These are phyloP conservation scores for Corynespora cassiicola DNA, from an alignment of 2,329 filamentous ascomycete species.

Conservation along the genomic window DNA sequence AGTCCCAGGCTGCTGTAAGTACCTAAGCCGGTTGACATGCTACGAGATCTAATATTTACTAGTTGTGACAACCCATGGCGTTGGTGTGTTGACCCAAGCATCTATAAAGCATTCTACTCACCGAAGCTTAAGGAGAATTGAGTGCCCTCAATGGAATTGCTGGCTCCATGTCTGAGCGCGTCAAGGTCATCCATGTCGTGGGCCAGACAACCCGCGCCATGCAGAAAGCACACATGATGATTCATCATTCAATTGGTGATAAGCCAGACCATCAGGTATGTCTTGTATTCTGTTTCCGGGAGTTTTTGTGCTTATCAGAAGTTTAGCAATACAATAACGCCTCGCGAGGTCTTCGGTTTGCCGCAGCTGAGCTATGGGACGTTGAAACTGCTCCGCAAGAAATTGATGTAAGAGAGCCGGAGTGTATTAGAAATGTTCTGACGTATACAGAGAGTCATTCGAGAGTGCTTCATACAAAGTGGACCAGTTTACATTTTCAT, in stretches of 20 bases:
- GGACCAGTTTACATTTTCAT: slow-evolving; percentile 54
- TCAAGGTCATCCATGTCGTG: slow-evolving; percentile 55
- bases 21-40: too few relatives aligned
- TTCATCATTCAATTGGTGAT: slow-evolving; percentile 53
- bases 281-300: too few relatives aligned
- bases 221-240: slow-evolving; percentile 53
- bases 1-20: slow-evolving; percentile 47
- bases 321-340: slow-evolving; percentile 51
- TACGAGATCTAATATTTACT: slow-evolving; percentile 24
- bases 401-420: slow-evolving; percentile 41
- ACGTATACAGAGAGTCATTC: slow-evolving; percentile 40
- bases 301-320: too few relatives aligned
- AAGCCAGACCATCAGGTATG: slow-evolving; percentile 47
- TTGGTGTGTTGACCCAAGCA: slow-evolving; percentile 47
- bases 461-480: slow-evolving; percentile 51
- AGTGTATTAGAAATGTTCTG: slow-evolving; percentile 3
- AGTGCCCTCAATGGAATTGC: slow-evolving; percentile 54
- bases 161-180: slow-evolving; percentile 51
- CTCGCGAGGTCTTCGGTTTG: slow-evolving; percentile 43
- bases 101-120: not conserved
- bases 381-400: slow-evolving; percentile 47
- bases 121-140: slow-evolving; percentile 40
- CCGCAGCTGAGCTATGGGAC: slow-evolving; percentile 51
- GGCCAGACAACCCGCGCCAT: slow-evolving; percentile 51
- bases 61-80: slow-evolving; percentile 66